Base-by-base conservation (phyloP, 1,284 basidiomycete genomes). In the Ganoderma boninense region DNA sequence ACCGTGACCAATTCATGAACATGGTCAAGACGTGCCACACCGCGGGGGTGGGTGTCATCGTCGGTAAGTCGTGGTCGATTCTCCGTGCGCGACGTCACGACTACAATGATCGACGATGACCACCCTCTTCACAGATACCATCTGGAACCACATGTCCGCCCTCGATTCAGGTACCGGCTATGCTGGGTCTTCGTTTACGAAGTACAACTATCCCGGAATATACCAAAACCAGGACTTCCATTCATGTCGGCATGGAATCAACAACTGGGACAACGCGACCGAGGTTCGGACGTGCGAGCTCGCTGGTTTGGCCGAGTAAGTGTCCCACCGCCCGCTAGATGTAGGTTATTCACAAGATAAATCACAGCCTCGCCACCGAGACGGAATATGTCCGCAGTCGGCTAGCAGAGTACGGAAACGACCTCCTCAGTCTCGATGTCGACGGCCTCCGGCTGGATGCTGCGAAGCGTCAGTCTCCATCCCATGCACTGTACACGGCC, bases 401-500 rank as follows among this genome's bases (percentile, higher is more conserved):
- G 7, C 84, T 92, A 1, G 89, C 89, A 0, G 73, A 80, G n/a
- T 92, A 91, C 76, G 87, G 77, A 1, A 90, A 92, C 72, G 89
- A 92, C 66, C 79, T 92, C 2, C 71, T 91, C 32, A 87, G 86
- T 1, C 81, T 92, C 6, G 90, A 90, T 2, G 85, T 89, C 1
- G 89, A 90, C 75, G 92, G 92, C 0, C 80, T 93, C 44, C 84
- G 91, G 0, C 78, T 92, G 49, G 91, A 93, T 78, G 90, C 91
- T 10, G 86, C 90, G 0, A 92, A 92, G 80, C 86, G 90, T 91
- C 74, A 68, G 82, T 73, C 11, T 43, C 32, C 6, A 38, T 35
- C 23, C 63, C 32, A 23, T 42, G 23, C 40, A 5, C 40, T 11
- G 49, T 26, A 16, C 26, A 20, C 5, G 5, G 38, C 40, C 40